Base-by-base conservation (phyloP, 2,329 filamentous ascomycete genomes). In the Immersiporthe knoxdaviesiana region DNA sequence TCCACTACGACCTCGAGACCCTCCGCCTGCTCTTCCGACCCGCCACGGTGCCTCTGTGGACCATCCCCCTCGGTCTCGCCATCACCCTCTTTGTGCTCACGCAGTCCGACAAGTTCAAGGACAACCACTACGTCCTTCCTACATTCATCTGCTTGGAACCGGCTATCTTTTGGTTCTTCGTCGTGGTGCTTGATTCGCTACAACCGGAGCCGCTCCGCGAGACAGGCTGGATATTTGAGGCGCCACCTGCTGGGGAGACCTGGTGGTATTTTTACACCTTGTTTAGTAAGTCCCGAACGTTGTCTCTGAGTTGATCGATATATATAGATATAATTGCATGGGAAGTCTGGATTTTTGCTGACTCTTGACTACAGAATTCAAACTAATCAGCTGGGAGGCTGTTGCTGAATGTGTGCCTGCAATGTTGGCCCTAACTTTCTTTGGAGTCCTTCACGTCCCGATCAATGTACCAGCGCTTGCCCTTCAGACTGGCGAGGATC, bases 191-290 rank as follows among this genome's bases (percentile, higher is more conserved):
- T 10, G 88, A 93, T 61, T 84, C 85, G 24, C 82, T 97, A 64
- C 84, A 91, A 54, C 84, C 93, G 70, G 84, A 88, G 50, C 83
- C 84, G 16, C 81, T 98, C 59, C 90, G 94, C 66, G 79, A 87
- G 12, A 82, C 85, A 63, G 96, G 96, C 24, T 99, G 96, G 96
- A 91, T 98, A 14, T 99, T 99, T 75, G 87, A 93, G 74, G 91
- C 91, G 0, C 95, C 96, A 1, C 91, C 91, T 60, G 90, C 91
- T 12, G 92, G 88, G 16, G 93, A 97, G 74, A 94, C 96, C 0
- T 99, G 97, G 89, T 99, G 96, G 88, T 94, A 96, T 77, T 99
- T 99, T 76, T 99, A 97, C 81, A 97, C 93, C 0, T 87, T 98
- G 62, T 99, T 97, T 80, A 90, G 92, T 95, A 84, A 85, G 89